A percentile compares a stretch with the other conserved stretches of the same genome.
phyloP scores from a whole-genome alignment of 2,329 filamentous ascomycete species.

The Dactylellina leptospora region DNA sequence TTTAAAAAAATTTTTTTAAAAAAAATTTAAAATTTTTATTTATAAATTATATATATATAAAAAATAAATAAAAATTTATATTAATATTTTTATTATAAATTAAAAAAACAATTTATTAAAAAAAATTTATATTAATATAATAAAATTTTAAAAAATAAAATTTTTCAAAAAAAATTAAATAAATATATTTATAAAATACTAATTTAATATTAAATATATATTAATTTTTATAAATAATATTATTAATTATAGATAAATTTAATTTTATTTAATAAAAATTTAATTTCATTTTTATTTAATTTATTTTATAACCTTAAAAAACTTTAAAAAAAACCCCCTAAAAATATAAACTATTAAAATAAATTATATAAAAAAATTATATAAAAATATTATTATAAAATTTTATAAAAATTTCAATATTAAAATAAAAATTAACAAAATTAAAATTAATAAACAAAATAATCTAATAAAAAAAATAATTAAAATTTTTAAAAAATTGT shows the following conservation, averaged over 20 bases:
- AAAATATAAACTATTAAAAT: neutral
- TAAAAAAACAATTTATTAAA: neutral
- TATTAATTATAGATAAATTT: neutral
- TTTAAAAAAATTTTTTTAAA: neutral
- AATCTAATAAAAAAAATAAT: neutral
- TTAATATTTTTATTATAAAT: neutral
- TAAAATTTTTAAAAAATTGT: neutral
- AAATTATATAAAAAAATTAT: neutral
- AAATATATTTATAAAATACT: neutral
- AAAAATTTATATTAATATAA: neutral
- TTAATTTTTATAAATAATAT: neutral
- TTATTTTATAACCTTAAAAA: neutral
- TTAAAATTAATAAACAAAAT: slow-evolving; percentile 6
- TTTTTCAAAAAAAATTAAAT: neutral
- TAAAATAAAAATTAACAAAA: slow-evolving; percentile 10
- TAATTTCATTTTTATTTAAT: neutral
- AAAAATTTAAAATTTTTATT: neutral
- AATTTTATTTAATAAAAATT: neutral
- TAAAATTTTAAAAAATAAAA: neutral
- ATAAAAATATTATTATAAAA: neutral
- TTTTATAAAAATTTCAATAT: neutral
- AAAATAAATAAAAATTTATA: neutral
- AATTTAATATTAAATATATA: neutral
- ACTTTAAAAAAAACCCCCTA: neutral
- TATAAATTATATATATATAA: neutral